Base-by-base conservation (phyloP, 345 rosid species). In the Ceriops zippeliana region DNA sequence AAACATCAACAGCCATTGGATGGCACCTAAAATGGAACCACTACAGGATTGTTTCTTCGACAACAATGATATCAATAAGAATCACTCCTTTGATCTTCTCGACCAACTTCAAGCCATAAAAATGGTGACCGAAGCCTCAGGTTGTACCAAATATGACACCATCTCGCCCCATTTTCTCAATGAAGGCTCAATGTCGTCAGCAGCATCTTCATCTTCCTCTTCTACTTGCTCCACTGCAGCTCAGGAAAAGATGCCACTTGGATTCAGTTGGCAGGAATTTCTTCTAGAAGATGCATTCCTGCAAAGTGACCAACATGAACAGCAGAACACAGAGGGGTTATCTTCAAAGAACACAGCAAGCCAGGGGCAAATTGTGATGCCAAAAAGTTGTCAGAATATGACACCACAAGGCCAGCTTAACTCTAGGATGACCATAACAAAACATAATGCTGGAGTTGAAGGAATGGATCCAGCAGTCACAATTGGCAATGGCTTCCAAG, bases 231-330 rank as follows among this genome's bases (percentile, higher is more conserved):
- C 96, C 24, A 72, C 86, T 37, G 86, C 85, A 27, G 83, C 80
- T 28, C 83, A 80, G 57, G 86, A 81, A 70, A 75, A 60, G 57
- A 63, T 81, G 0, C 65, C 76, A 34, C 61, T 67, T 21, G 76
- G 56, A 70, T 91, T 85, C 78, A 80, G 85, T 7, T 93, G 98
- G 98, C 79, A 85, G 1, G 95, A 93, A 76, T 89, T 90, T 70
- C 96, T 91, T 73, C 83, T 93, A 20, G 96, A 89, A 30, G 91
- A 85, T 46, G 76, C 75, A 1, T 53, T 73, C 37, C 68, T 82
- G 46, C 76, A 79, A 10, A 61, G 61, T 5, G 72, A 69, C 37
- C 64, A 60, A 11, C 76, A 67, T 58, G 84, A 68, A 38, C 71
- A 71, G 20, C 79, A 80, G 52, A 71, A 58, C 35, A 49, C 62